A percentile compares a stretch with the other conserved stretches of the same genome.
Evolutionary conservation across 768 basidiomycete species (phyloP).

Genomic region (Candolleomyces eurysporus): DNA sequence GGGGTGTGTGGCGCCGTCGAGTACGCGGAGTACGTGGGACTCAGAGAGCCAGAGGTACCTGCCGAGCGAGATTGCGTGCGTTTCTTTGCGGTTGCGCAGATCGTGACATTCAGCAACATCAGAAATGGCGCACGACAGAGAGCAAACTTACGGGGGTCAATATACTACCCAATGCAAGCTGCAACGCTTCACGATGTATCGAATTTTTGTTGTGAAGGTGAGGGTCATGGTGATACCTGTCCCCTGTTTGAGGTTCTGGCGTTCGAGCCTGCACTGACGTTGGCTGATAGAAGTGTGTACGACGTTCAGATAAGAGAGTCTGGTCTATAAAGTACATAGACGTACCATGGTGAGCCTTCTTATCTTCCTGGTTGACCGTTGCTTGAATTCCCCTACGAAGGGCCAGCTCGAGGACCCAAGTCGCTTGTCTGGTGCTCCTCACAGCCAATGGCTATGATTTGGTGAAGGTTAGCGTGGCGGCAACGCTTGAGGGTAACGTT

Average conservation of each 20-base stretch:
- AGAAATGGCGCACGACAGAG: background rate
- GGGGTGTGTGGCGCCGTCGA: conserved; percentile 30
- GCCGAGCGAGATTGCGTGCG: conserved; percentile 44
- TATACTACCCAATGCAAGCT: conserved; percentile 60
- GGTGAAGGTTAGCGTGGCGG: too few relatives aligned
- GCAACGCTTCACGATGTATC: conserved; percentile 45
- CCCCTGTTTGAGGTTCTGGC: background rate
- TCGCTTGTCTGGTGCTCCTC: too few relatives aligned
- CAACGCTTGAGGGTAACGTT: too few relatives aligned
- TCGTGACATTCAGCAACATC: conserved; percentile 2
- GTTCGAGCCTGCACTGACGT: background rate
- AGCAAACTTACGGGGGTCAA: conserved; percentile 50
- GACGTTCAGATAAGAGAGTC: too few relatives aligned
- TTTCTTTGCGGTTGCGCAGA: conserved; percentile 37
- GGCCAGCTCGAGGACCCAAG: too few relatives aligned
- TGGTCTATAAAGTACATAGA: too few relatives aligned
- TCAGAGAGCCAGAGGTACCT: conserved; percentile 51
- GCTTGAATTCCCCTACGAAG: too few relatives aligned
- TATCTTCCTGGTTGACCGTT: too few relatives aligned
- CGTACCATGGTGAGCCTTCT: too few relatives aligned
- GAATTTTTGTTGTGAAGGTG: conserved; percentile 3
- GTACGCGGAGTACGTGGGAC: conserved; percentile 37
- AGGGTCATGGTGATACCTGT: background rate
- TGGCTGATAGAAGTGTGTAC: too few relatives aligned
- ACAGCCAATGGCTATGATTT: too few relatives aligned